Conservation (phyloP, 23 red algal species). For the Cyanidium caldarium region DNA sequence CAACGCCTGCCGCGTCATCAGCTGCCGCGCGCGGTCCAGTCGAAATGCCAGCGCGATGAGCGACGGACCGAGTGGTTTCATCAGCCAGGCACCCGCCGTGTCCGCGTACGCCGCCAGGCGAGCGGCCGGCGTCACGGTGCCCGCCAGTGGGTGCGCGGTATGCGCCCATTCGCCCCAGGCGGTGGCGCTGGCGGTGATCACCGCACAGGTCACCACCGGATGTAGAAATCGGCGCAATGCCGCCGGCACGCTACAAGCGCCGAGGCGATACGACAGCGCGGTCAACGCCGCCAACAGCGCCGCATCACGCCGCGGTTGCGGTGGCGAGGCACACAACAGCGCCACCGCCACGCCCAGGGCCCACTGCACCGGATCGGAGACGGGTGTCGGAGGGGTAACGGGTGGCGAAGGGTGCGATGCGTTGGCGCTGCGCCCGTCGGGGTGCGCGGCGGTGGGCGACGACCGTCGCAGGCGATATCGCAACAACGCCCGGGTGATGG, state of each 20-base stretch:
- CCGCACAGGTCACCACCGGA: constrained; percentile 5
- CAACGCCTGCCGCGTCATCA: neutral
- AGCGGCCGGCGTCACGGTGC: neutral
- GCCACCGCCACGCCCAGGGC: neutral
- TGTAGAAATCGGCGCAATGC: neutral
- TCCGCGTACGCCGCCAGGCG: neutral
- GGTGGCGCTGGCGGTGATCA: neutral
- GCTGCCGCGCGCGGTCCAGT: neutral
- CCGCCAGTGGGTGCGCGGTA: neutral
- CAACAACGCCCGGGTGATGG: neutral
- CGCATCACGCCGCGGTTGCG: neutral
- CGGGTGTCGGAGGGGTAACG: neutral
- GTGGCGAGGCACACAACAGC: neutral
- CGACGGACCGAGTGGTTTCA: constrained; percentile 5
- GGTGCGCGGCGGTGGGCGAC: neutral
- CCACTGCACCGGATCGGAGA: neutral
- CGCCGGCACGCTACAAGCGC: neutral
- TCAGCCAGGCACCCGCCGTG: neutral
- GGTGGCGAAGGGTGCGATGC: too few species aligned
- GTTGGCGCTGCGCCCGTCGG: neutral
- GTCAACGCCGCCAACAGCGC: neutral
- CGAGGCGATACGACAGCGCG: neutral
- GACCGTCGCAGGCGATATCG: neutral
- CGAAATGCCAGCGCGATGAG: constrained; percentile 2
- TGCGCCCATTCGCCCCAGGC: neutral